A percentile compares a stretch with the other conserved stretches of the same genome.
phyloP scores from a whole-genome alignment of 768 basidiomycete genomes.

The Naganishia kalamii region DNA sequence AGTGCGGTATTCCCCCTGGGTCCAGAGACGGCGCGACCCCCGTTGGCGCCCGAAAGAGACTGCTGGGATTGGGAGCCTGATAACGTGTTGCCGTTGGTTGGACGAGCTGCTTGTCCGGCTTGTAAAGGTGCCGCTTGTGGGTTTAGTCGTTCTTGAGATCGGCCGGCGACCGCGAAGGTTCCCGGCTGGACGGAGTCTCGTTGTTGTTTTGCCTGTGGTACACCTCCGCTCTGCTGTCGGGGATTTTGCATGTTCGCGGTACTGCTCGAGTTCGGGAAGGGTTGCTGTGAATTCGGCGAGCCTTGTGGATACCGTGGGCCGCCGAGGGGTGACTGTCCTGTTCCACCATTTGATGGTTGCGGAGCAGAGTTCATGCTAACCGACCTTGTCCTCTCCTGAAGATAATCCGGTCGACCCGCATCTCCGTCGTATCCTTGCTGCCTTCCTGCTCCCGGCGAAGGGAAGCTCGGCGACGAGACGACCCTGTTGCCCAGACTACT shows the following conservation, averaged over 20 bases:
- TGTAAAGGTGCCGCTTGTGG: not conserved
- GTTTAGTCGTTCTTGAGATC: not conserved
- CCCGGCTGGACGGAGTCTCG: not conserved
- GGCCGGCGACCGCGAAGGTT: not conserved
- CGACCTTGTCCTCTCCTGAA: not conserved
- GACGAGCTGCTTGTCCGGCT: not conserved
- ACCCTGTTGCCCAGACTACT: not conserved
- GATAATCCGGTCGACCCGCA: not conserved
- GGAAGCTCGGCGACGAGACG: not conserved
- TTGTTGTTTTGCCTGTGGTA: not conserved
- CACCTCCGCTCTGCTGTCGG: too few species aligned
- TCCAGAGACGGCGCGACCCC: not conserved
- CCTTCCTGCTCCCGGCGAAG: not conserved
- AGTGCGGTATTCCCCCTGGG: constrained; percentile 19
- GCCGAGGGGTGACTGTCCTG: not conserved
- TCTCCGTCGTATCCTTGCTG: not conserved
- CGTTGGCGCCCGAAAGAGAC: not conserved
- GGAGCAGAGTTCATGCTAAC: not conserved
- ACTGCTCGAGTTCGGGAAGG: not conserved
- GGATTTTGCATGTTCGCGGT: not conserved
- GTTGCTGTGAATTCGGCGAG: not conserved
- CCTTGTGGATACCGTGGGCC: not conserved
- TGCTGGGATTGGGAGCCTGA: not conserved
- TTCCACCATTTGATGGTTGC: not conserved
- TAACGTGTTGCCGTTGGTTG: not conserved